Evolutionary conservation across 2,329 filamentous ascomycete genomes (phyloP).

Genomic region (Diaporthe vexans): DNA sequence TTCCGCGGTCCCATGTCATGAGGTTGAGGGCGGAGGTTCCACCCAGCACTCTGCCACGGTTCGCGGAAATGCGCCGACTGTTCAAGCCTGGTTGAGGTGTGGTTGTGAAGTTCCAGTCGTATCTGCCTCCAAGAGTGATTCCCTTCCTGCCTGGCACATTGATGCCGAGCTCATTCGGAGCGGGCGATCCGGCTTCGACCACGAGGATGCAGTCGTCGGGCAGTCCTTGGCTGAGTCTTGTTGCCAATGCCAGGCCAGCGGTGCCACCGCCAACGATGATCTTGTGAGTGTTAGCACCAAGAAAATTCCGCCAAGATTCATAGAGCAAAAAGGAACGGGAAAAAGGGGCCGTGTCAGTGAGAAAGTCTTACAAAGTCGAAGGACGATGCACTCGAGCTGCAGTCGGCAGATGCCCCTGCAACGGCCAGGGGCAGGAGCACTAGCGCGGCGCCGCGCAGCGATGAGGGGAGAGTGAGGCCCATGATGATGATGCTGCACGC

Average conservation of each 20-base stretch:
- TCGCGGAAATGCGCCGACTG: conserved; percentile 57
- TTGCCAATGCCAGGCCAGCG: conserved; percentile 65
- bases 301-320: neutral
- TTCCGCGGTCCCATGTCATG: conserved; percentile 66
- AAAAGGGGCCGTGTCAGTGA: neutral
- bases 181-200: conserved; percentile 57
- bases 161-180: conserved; percentile 46
- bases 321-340: neutral
- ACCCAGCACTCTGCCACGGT: conserved; percentile 67
- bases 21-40: conserved; percentile 74
- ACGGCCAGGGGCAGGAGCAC: conserved; percentile 12
- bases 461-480: conserved; percentile 6
- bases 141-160: conserved; percentile 56
- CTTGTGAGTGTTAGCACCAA: conserved; percentile 9
- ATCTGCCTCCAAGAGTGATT: conserved; percentile 51
- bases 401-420: conserved; percentile 9
- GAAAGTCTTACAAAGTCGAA: conserved; percentile 22
- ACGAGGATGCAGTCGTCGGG: conserved; percentile 57
- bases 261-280: conserved; percentile 68
- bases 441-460: conserved; percentile 1
- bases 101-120: conserved; percentile 60
- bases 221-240: conserved; percentile 58
- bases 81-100: conserved; percentile 53
- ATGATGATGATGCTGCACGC: conserved; percentile 1
- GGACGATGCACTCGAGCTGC: conserved; percentile 4